phyloP scores from a whole-genome alignment of 1,284 basidiomycete species.

The Fomitiporia mediterranea region DNA sequence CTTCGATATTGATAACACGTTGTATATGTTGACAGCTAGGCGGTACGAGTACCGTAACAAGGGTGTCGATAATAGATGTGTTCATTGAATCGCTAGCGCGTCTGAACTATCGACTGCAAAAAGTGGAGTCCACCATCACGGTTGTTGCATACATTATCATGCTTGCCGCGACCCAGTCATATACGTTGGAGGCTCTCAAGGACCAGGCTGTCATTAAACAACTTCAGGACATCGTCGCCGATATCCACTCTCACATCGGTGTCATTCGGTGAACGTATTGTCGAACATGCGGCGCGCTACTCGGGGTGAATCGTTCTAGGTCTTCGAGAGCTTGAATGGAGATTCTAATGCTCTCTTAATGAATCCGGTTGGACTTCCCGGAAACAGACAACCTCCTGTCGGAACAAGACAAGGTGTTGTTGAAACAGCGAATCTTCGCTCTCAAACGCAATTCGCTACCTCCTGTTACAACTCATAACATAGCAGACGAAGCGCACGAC shows the following conservation, averaged over 20 bases:
- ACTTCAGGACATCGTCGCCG: slow-evolving; percentile 90
- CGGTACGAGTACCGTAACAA: slow-evolving; percentile 99
- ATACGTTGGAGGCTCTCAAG: slow-evolving; percentile 96
- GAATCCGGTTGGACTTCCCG: slow-evolving; percentile 72
- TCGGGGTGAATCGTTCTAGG: slow-evolving; percentile 62
- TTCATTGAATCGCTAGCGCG: slow-evolving; percentile 96
- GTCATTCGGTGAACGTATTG: slow-evolving; percentile 84
- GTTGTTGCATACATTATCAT: slow-evolving; percentile 99
- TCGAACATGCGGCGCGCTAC: slow-evolving; percentile 91
- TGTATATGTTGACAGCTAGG: slow-evolving; percentile 97
- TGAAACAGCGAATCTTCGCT: slow-evolving; percentile 95
- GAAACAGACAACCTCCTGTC: slow-evolving; percentile 78
- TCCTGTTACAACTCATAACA: slow-evolving; percentile 95
- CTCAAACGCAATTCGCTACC: slow-evolving; percentile 92
- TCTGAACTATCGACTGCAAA: slow-evolving; percentile 85
- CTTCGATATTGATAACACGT: slow-evolving; percentile 92
- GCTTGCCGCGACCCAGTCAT: slow-evolving; percentile 94
- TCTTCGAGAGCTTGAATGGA: slow-evolving; percentile 1
- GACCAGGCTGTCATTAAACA: slow-evolving; percentile 98
- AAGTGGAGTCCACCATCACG: slow-evolving; percentile 74
- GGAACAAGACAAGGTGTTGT: slow-evolving; percentile 88
- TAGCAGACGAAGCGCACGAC: slow-evolving; percentile 89
- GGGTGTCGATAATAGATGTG: slow-evolving; percentile 99
- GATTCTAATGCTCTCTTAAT: slow-evolving; percentile 34
- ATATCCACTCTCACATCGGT: slow-evolving; percentile 91